Evolutionary conservation across 2,329 filamentous ascomycete genomes (phyloP).

Genomic region (Cylindrodendrum hubeiense): DNA sequence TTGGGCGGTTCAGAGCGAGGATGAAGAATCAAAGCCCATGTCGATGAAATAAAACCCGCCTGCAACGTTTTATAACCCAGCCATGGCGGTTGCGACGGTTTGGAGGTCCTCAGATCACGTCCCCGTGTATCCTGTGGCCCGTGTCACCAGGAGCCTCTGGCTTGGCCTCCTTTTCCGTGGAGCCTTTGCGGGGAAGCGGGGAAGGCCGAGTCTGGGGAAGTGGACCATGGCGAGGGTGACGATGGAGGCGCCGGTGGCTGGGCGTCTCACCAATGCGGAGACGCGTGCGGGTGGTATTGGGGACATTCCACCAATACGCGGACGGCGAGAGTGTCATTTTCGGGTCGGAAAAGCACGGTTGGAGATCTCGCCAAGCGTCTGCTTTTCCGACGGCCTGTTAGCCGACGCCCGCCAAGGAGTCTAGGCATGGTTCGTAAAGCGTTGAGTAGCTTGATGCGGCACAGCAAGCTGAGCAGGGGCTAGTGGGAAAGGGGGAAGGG

Average conservation of each 20-base stretch:
- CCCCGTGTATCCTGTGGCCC: background rate
- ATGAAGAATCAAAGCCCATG: background rate
- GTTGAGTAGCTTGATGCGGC: background rate
- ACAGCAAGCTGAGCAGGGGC: background rate
- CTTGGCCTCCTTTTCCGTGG: conserved; percentile 1
- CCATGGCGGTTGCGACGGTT: background rate
- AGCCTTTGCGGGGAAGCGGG: background rate
- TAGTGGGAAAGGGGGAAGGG: background rate
- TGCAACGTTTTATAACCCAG: background rate
- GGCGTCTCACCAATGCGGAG: background rate
- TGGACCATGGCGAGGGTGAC: background rate
- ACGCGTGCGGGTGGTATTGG: background rate
- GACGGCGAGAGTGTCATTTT: background rate
- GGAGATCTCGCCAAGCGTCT: background rate
- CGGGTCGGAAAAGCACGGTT: conserved; percentile 3
- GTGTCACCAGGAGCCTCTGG: background rate
- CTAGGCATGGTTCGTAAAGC: background rate
- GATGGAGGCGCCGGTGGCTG: background rate
- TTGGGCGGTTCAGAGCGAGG: no score
- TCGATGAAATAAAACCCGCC: background rate
- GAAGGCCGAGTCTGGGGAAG: background rate
- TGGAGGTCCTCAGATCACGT: background rate
- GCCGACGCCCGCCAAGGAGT: background rate
- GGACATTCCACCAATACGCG: background rate
- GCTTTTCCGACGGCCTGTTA: background rate